Conservation (phyloP, 768 basidiomycete species). For the Crassisporium funariophilum region DNA sequence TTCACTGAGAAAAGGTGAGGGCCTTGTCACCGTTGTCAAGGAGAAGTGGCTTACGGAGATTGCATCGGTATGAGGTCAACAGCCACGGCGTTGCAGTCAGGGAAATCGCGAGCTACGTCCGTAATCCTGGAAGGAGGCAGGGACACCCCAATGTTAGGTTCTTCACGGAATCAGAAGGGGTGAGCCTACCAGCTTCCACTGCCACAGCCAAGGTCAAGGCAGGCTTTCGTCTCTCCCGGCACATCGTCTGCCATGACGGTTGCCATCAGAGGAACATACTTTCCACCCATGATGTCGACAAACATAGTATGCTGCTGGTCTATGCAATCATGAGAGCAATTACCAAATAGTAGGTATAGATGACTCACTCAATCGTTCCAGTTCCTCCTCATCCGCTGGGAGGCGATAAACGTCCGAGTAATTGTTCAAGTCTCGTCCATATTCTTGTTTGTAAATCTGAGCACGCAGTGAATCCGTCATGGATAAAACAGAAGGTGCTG, state of each 20-base stretch:
- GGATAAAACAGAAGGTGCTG: slow-evolving; percentile 69
- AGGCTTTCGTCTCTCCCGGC: slow-evolving; percentile 59
- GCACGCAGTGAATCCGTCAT: slow-evolving; percentile 64
- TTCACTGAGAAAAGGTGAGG: slow-evolving; percentile 38
- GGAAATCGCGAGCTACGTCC: slow-evolving; percentile 73
- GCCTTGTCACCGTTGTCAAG: slow-evolving; percentile 3
- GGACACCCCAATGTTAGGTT: slow-evolving; percentile 14
- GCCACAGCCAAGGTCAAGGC: slow-evolving; percentile 79
- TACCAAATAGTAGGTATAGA: not conserved
- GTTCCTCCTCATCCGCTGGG: slow-evolving; percentile 79
- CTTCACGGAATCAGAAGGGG: not conserved
- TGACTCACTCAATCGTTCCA: slow-evolving; percentile 62
- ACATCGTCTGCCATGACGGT: slow-evolving; percentile 62
- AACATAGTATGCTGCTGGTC: slow-evolving; percentile 73
- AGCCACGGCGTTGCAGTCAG: slow-evolving; percentile 66
- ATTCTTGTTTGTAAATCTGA: slow-evolving; percentile 62
- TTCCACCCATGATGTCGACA: slow-evolving; percentile 58
- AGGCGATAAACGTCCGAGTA: slow-evolving; percentile 79
- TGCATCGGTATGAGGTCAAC: slow-evolving; percentile 85
- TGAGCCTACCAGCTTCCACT: slow-evolving; percentile 69
- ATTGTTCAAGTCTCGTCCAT: slow-evolving; percentile 71
- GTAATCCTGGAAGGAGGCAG: slow-evolving; percentile 57
- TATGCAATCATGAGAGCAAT: slow-evolving; percentile 28
- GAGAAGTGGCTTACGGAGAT: slow-evolving; percentile 48
- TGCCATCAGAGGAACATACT: slow-evolving; percentile 60